These are phyloP conservation scores for Claviceps paspali DNA, from an alignment of 2,329 filamentous ascomycete genomes.

Conservation along the genomic window DNA sequence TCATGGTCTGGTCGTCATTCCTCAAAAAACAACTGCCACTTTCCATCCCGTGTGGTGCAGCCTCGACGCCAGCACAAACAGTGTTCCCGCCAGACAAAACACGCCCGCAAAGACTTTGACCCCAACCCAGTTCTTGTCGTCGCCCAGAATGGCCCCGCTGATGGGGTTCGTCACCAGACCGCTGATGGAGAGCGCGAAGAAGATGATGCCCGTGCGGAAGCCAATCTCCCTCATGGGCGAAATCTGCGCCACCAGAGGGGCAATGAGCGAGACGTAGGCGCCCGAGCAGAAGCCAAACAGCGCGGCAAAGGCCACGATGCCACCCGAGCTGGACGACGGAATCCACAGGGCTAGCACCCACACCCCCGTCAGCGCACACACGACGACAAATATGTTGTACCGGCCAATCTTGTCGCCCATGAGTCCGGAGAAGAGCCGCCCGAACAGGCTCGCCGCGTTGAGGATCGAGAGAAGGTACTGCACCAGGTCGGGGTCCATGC, in stretches of 20 bases:
- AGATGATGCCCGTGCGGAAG: slow-evolving; percentile 22
- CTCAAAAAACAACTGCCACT: slow-evolving; percentile 13
- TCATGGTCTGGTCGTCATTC: too few relatives aligned
- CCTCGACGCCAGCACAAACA: slow-evolving; percentile 12
- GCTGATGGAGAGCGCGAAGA: slow-evolving; percentile 38
- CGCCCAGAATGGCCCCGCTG: slow-evolving; percentile 28
- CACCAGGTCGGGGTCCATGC: slow-evolving; percentile 12
- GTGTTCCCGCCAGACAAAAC: slow-evolving; percentile 16
- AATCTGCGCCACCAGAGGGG: slow-evolving; percentile 32
- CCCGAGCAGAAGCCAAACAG: slow-evolving; percentile 28
- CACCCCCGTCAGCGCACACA: slow-evolving; percentile 11
- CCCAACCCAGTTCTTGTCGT: slow-evolving; percentile 15
- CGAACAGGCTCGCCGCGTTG: slow-evolving; percentile 23
- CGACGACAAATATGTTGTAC: slow-evolving; percentile 28
- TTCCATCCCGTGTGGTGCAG: slow-evolving; percentile 13
- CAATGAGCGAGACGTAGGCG: slow-evolving; percentile 24
- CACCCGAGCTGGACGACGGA: slow-evolving; percentile 17
- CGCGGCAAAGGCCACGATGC: slow-evolving; percentile 23
- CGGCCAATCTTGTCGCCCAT: slow-evolving; percentile 21
- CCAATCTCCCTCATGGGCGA: slow-evolving; percentile 16
- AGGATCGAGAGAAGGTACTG: slow-evolving; percentile 23
- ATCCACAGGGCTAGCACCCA: slow-evolving; percentile 3
- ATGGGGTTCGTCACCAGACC: slow-evolving; percentile 43
- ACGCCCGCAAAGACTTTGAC: slow-evolving; percentile 23
- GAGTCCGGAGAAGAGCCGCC: slow-evolving; percentile 18